A percentile compares a stretch with the other conserved stretches of the same genome.
phyloP scores from a whole-genome alignment of 2,329 filamentous ascomycete genomes.

The Cladophialophora bantiana region DNA sequence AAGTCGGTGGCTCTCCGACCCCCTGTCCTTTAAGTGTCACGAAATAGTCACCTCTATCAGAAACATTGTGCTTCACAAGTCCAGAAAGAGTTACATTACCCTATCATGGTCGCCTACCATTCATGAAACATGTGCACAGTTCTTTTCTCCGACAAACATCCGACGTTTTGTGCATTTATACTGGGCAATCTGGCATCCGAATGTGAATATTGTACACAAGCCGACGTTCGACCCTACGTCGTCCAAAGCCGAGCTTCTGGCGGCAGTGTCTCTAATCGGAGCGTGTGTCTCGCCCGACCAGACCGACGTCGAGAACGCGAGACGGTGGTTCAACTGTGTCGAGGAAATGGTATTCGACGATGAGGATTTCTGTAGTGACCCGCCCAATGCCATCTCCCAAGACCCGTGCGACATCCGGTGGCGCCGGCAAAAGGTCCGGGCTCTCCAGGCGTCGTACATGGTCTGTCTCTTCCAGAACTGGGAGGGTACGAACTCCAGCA shows the following conservation, averaged over 20 bases:
- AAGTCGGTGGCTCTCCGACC: conserved; percentile 43
- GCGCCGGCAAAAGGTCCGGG: conserved; percentile 43
- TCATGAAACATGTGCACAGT: conserved; percentile 38
- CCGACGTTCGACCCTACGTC: conserved; percentile 46
- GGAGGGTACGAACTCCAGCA: conserved; percentile 48
- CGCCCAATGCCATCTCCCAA: conserved; percentile 28
- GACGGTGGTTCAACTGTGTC: conserved; percentile 49
- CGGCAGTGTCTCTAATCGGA: conserved; percentile 49
- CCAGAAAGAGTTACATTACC: conserved; percentile 47
- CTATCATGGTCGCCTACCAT: conserved; percentile 46
- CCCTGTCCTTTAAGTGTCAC: conserved; percentile 47
- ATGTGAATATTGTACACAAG: conserved; percentile 48
- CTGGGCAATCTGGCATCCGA: conserved; percentile 50
- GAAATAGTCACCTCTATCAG: conserved; percentile 48
- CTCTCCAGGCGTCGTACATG: conserved; percentile 49
- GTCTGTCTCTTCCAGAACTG: conserved; percentile 52
- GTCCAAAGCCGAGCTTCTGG: conserved; percentile 45
- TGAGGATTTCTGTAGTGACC: conserved; percentile 47
- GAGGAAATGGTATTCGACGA: conserved; percentile 50
- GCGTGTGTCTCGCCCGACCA: conserved; percentile 45
- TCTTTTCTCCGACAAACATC: conserved; percentile 39
- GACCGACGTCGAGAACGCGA: conserved; percentile 45
- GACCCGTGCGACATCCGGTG: conserved; percentile 4
- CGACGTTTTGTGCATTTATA: conserved; percentile 46
- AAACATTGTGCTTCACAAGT: conserved; percentile 47